These are phyloP conservation scores for Cladophialophora carrionii DNA, from an alignment of 2,329 filamentous ascomycete species.

Conservation along the genomic window DNA sequence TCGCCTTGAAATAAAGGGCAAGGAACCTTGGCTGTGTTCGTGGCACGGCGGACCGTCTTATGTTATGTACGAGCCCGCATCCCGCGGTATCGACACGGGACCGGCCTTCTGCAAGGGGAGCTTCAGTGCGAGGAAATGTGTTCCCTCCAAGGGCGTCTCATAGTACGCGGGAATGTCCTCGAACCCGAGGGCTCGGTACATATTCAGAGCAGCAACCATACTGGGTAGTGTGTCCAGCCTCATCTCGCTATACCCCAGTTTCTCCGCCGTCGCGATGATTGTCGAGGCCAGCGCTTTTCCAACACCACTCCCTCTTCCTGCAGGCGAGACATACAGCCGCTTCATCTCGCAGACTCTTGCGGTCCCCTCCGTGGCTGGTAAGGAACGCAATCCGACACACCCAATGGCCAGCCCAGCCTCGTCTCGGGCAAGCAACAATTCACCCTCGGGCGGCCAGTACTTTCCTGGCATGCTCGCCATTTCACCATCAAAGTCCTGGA, in stretches of 20 bases:
- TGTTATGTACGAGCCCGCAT: not conserved
- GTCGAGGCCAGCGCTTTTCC: conserved; percentile 54
- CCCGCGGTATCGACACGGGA: not conserved
- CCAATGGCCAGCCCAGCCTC: conserved; percentile 29
- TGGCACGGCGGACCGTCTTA: not conserved
- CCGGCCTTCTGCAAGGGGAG: conserved; percentile 12
- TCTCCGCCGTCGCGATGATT: conserved; percentile 51
- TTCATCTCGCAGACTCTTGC: conserved; percentile 58
- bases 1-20: conserved; percentile 8
- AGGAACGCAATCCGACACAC: conserved; percentile 36
- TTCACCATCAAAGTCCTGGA: conserved; percentile 60
- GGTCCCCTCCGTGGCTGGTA: conserved; percentile 10
- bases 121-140: conserved; percentile 55
- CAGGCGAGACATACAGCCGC: conserved; percentile 57
- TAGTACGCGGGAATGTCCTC: conserved; percentile 58
- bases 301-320: conserved; percentile 54
- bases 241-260: conserved; percentile 57
- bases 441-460: conserved; percentile 54
- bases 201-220: conserved; percentile 55
- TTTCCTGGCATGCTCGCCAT: conserved; percentile 58
- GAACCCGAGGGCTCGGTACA: conserved; percentile 60
- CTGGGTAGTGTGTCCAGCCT: conserved; percentile 59
- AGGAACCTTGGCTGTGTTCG: not conserved
- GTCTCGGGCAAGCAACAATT: conserved; percentile 53
- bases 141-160: conserved; percentile 58